A percentile compares a stretch with the other conserved stretches of the same genome.
Evolutionary conservation across 2,329 filamentous ascomycete species (phyloP).

Genomic region (Cylindrodendrum hubeiense): DNA sequence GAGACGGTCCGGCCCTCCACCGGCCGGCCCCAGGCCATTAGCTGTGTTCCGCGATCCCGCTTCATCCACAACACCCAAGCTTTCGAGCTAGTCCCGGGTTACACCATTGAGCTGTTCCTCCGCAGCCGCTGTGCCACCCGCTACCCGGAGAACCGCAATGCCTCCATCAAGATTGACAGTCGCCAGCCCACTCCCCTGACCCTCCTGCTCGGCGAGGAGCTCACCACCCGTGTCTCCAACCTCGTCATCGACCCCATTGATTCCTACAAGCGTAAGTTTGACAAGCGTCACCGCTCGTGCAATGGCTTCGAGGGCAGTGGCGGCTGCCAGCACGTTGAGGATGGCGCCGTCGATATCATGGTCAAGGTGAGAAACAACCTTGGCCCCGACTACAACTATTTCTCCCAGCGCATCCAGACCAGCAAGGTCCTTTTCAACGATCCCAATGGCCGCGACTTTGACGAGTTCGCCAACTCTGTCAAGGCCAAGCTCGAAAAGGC

Average conservation of each 20-base stretch:
- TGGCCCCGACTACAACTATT: constrained; percentile 60
- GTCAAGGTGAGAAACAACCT: constrained; percentile 63
- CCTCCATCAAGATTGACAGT: constrained; percentile 58
- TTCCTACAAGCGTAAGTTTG: constrained; percentile 55
- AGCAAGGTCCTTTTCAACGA: constrained; percentile 61
- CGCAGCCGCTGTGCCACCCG: constrained; percentile 54
- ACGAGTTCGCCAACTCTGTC: constrained; percentile 57
- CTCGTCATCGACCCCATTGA: constrained; percentile 57
- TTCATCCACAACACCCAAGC: constrained; percentile 54
- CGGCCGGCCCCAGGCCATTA: constrained; percentile 58
- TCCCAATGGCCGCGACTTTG: constrained; percentile 56
- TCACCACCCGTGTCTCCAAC: constrained; percentile 60
- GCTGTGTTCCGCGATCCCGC: constrained; percentile 58
- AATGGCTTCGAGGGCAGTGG: constrained; percentile 51
- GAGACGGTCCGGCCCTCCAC: constrained; percentile 56
- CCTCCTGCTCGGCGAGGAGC: constrained; percentile 58
- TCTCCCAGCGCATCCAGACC: constrained; percentile 57
- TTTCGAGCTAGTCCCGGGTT: constrained; percentile 58
- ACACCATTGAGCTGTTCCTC: constrained; percentile 60
- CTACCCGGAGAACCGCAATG: constrained; percentile 53
- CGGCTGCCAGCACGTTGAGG: constrained; percentile 55
- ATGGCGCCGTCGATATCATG: constrained; percentile 59
- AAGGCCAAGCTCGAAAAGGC: constrained; percentile 52
- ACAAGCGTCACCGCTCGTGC: constrained; percentile 54
- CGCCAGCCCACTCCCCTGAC: constrained; percentile 62